Conservation (phyloP, 1,139 yeast genomes). For the Kodamaea derodonti region DNA sequence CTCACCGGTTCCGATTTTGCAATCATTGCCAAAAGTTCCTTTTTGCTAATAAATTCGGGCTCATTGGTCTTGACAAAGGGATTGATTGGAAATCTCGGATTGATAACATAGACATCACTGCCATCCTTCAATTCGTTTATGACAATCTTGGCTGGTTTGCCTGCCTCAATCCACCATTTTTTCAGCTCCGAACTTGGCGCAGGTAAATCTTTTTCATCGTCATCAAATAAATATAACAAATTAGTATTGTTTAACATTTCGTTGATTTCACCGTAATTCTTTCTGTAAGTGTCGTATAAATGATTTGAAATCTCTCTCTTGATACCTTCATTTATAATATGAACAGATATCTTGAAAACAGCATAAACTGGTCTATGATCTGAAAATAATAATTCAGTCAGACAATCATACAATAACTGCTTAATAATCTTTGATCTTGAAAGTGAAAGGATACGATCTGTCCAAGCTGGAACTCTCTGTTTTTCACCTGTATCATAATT, state of each 20-base stretch:
- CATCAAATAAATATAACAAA: conserved; percentile 24
- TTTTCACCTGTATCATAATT: conserved; percentile 65
- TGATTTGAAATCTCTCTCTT: conserved; percentile 56
- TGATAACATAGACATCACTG: conserved; percentile 44
- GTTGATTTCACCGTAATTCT: conserved; percentile 40
- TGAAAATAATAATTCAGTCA: conserved; percentile 62
- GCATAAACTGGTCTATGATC: conserved; percentile 96
- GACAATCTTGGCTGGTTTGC: conserved; percentile 66
- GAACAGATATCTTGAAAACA: conserved; percentile 61
- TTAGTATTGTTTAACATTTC: conserved; percentile 31
- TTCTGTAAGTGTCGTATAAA: conserved; percentile 55
- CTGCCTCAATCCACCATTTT: conserved; percentile 92
- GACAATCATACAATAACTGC: conserved; percentile 64
- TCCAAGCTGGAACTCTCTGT: conserved; percentile 95
- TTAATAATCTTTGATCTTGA: conserved; percentile 52
- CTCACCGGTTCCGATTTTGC: no score
- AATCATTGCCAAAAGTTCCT: conserved; percentile 17
- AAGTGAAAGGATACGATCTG: conserved; percentile 53
- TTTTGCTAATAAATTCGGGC: conserved; percentile 33
- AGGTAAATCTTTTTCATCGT: conserved; percentile 49
- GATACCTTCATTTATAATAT: conserved; percentile 62
- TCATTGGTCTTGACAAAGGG: conserved; percentile 54
- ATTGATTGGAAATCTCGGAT: conserved; percentile 64
- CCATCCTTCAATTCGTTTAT: conserved; percentile 39
- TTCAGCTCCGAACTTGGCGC: conserved; percentile 81